Evolutionary conservation across 1,284 basidiomycete species (phyloP), one percentile per base, ranked within the genome.

Genomic region (Ceratobasidium sp.): DNA sequence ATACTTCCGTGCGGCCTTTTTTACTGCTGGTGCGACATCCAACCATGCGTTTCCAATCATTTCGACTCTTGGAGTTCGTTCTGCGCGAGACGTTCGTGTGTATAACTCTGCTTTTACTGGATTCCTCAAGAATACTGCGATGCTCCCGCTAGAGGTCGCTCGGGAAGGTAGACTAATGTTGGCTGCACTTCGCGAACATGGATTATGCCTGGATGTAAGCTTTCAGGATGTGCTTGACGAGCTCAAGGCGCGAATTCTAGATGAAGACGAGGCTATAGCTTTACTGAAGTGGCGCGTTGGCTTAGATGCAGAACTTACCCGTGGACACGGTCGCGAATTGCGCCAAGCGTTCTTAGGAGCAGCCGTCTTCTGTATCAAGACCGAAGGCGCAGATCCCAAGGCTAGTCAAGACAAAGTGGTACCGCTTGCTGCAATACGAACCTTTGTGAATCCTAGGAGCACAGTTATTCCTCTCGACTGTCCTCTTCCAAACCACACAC

Each of bases 251-350:
- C 87, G 94, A 15, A 92, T 97, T 0, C 86, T 99, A 23, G 84
- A 84, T 0, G 89, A 94, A 79, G 84, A 86, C 15, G 96, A 99
- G 83, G 92, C 94, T 85, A 83, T 92, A 26, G 91, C 91, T 3
- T 97, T 94, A 83, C 86, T 99, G 79, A 89, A 90, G 76, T 99
- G 97, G 97, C 98, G 96, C 94, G 89, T 92, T 71, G 83, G 84
- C 31, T 83, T 95, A 17, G 89, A 90, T 53, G 87, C 88, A 63
- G 86, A 88, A 11, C 86, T 88, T 35, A 83, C 84, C 31, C 82
- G 82, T 17, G 66, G 80, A 83, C 58, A 79, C 82, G 28, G 89
- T 60, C 81, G 84, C 7, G 85, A 86, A 26, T 86, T 90, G 56
- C 88, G 92, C 31, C 82, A 85, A 2, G 87, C 93, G 78, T 86